These are phyloP conservation scores for Aspergillus sp. DNA, from an alignment of 2,329 filamentous ascomycete species.

Conservation along the genomic window DNA sequence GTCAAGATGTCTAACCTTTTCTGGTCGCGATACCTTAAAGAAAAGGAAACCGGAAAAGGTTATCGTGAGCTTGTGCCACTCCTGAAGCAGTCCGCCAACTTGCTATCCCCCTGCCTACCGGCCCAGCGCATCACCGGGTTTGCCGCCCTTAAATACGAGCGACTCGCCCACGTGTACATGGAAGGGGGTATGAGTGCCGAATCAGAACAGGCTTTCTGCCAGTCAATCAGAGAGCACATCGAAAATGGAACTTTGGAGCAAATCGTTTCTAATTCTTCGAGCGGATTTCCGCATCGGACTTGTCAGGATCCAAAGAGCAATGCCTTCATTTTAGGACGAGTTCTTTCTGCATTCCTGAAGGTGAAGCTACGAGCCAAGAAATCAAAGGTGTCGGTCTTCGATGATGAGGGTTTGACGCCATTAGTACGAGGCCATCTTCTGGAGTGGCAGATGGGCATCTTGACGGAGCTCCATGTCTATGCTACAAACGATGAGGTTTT, in stretches of 20 bases:
- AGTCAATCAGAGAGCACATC: conserved; percentile 44
- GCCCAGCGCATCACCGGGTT: conserved; percentile 39
- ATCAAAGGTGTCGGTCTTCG: conserved; percentile 29
- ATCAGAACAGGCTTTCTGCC: conserved; percentile 38
- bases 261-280: conserved; percentile 25
- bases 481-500: conserved; percentile 29
- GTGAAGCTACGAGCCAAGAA: conserved; percentile 33
- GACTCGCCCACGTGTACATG: conserved; percentile 42
- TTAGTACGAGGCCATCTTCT: conserved; percentile 31
- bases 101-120: conserved; percentile 35
- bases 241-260: conserved; percentile 35
- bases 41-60: conserved; percentile 36
- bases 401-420: conserved; percentile 28
- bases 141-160: conserved; percentile 45
- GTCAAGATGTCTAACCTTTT: conserved; percentile 47
- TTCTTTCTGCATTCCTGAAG: conserved; percentile 37
- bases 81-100: conserved; percentile 41
- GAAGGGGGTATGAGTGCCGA: conserved; percentile 36
- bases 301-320: conserved; percentile 36
- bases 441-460: conserved; percentile 40
- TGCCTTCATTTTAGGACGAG: conserved; percentile 38
- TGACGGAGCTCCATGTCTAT: conserved; percentile 31
- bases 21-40: conserved; percentile 48
- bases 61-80: conserved; percentile 37
- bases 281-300: conserved; percentile 25